Base-by-base conservation (phyloP, 2,329 filamentous ascomycete genomes). In the Cytospora piceae region DNA sequence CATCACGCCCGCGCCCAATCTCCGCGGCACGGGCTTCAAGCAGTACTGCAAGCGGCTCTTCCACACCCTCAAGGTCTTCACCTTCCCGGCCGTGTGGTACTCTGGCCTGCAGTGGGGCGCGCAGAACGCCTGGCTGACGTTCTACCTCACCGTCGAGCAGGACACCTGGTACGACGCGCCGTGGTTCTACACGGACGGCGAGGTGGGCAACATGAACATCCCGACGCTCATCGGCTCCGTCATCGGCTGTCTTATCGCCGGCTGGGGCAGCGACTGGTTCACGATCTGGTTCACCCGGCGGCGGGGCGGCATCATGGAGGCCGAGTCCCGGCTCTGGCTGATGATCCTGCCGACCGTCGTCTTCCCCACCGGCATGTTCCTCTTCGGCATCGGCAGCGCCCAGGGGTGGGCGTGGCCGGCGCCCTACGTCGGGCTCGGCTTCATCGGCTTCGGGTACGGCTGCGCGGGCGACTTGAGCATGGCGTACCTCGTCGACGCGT, bases 81-180 rank as follows among this genome's bases (percentile, higher is more conserved):
- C 73, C 5, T 81, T 78, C 74, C 80, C 80, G 0, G 75, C 79
- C 11, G 76, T 81, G 17, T 78, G 80, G 61, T 81, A 78, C 65
- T 71, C 77, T 0, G 66, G 74, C n/a, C 73, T 76, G 55, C 73
- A 72, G 69, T 76, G 75, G 67, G 74, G 74, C 20, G 73, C 73
- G 6, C 85, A 87, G 72, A 85, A 86, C 69, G 83, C 85, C n/a
- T 86, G 85, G 74, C 74, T 87, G 27, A 83, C 82, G 1, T 87
- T 87, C 71, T 76, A 76, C 58, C 72, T 76, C 32, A 87, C 85
- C 0, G 79, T 87, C 1, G 80, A 86, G 70, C 82, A 87, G 69
- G 83, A 85, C 67, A 70, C 72, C 49, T 76, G 73, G 68, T 76
- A 75, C 70, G 75, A 73, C 61, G 55, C 70, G 29, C 74, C 74